Base-by-base conservation (phyloP, 805 yeast species). In the Nakazawaea wyomingensis region DNA sequence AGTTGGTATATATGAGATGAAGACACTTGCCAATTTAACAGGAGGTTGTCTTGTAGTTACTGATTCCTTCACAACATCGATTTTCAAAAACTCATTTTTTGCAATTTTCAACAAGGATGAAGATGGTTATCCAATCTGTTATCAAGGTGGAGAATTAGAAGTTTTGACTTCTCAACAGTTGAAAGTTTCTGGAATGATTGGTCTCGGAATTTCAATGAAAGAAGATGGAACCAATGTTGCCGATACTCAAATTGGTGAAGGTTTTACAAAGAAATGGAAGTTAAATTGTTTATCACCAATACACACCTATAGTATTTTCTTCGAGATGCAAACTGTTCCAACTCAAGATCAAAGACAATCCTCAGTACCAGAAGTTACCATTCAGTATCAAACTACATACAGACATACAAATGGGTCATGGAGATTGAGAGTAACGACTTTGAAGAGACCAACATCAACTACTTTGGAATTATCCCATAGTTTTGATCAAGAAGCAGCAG, bases 401-500 rank as follows among this genome's bases (percentile, higher is more conserved):
- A 95, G 93, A 68, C 98, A 93, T 66, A 76, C 96, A n/a, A 82
- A 90, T 22, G 99, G 99, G 45, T 76, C 91, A 10, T 84, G 78
- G 58, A 77, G 97, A 56, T 69, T 87, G 47, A 78, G 97, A 54
- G 97, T 93, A 28, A 91, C 99, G 18, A 93, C 98, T 0, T 72
- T 93, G 46, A 68, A 71, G 45, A 71, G 78, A 58, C 60, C 72
- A 47, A 72, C 78, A 45, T 74, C 80, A 11, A 59, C 56, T 37
- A 64, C 72, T 20, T 76, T 76, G 34, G 77, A 72, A 37, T 64
- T 77, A 46, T 66, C 79, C 14, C 65, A 65, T 46, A 56, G 93
- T n/a, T 93, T 93, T 62, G 99, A 93, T 66, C 98, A 93, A 71
- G 98, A 93, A 65, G 96, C 97, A 10, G 96, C 99, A 3, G 95